Evolutionary conservation across 1,284 basidiomycete genomes (phyloP), one percentile per base, ranked within the genome.

Genomic region (Boletus smithii): DNA sequence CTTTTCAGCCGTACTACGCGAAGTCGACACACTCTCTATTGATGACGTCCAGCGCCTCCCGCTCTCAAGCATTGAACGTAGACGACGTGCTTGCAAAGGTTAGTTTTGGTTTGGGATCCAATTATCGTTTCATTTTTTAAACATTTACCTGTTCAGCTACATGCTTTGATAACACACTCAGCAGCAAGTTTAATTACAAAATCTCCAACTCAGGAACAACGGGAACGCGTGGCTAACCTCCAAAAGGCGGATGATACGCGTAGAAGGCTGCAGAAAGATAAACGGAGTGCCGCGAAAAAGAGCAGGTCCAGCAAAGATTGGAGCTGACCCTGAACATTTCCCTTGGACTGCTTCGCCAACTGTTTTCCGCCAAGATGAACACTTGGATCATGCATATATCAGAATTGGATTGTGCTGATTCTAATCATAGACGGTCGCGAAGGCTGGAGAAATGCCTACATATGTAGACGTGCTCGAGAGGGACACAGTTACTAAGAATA

Each of bases 41-140:
- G 27, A 71, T 89, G 41, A 82, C 83, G 5, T 88, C 85, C 0
- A 83, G 76, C 0, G 67, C 73, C 1, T 74, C 79, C 52, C 81
- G 88, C n/a, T 88, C 87, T 8, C 87, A 90, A 60, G 70, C 81
- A 5, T 79, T 81, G 57, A 90, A 90, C 53, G 66, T 88, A 13
- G 77, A 85, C 10, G 83, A 88, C 49, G 84, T 82, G 56, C 70
- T 90, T 20, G 56, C 65, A 9, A 89, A 88, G 72, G 87, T 84
- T 34, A 36, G 71, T 64, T 9, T 26, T 14, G 30, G 40, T 37
- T 46, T 43, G 24, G 24, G 20, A 30, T 38, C 20, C 9, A 18
- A 5, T 1, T 13, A 24, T 53, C 33, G 24, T 35, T 34, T 37
- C 30, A 30, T 45, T 36, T 29, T 7, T 32, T 42, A 26, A 46